Evolutionary conservation across 2,329 filamentous ascomycete genomes (phyloP).

Genomic region (Neophaeococcomyces aloes): DNA sequence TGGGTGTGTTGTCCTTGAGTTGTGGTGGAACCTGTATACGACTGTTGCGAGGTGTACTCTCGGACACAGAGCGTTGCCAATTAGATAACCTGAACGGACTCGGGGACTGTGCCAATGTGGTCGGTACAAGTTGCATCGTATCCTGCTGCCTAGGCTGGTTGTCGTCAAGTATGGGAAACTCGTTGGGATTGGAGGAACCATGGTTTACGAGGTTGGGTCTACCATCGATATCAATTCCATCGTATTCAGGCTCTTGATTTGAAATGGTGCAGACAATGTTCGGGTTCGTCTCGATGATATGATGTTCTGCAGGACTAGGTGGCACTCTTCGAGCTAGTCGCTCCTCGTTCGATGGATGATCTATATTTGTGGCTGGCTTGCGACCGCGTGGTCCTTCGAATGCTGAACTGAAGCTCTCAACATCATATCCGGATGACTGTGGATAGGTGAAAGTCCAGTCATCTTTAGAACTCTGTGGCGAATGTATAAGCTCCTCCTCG

Average conservation of each 20-base stretch:
- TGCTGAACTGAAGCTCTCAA: slow-evolving; percentile 18
- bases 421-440: slow-evolving; percentile 19
- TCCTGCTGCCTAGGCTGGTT: neutral
- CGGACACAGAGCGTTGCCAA: slow-evolving; percentile 11
- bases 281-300: slow-evolving; percentile 12
- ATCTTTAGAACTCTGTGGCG: slow-evolving; percentile 20
- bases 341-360: slow-evolving; percentile 14
- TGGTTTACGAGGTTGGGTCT: slow-evolving; percentile 17
- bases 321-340: slow-evolving; percentile 13
- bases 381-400: slow-evolving; percentile 18
- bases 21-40: neutral
- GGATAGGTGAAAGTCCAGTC: slow-evolving; percentile 22
- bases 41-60: slow-evolving; percentile 19
- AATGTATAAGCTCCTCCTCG: slow-evolving; percentile 13
- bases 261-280: slow-evolving; percentile 18
- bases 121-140: neutral
- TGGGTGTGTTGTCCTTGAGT: neutral
- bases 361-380: slow-evolving; percentile 15
- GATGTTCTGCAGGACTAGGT: slow-evolving; percentile 10
- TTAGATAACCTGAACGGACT: slow-evolving; percentile 8
- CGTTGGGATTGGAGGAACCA: slow-evolving; percentile 16
- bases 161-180: slow-evolving; percentile 15
- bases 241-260: slow-evolving; percentile 15
- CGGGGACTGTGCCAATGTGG: neutral
- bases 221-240: slow-evolving; percentile 19